Evolutionary conservation across 139 green algal species (phyloP), one percentile per base, ranked within the genome.

Genomic region (Eudorina sp.): DNA sequence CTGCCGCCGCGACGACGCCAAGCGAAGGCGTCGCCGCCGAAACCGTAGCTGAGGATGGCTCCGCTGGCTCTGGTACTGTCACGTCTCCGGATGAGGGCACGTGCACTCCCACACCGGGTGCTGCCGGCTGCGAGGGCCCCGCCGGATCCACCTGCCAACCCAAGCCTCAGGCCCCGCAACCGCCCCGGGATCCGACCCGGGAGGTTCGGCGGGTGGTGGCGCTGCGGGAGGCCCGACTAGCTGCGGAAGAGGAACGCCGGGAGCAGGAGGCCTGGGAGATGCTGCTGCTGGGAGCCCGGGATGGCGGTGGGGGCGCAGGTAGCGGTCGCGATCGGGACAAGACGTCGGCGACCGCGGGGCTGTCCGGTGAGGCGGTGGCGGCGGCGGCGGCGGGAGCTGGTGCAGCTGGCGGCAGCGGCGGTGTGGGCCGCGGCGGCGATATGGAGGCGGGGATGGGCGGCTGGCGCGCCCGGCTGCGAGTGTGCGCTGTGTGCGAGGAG

Each of bases 401-500:
- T 45, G 19, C 70, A 31, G 41, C 70, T 31, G 43, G 9, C 8
- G 70, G 41, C 13, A 27, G 45, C 45, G 4, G 41, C 40, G 1
- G 1, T n/a, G 45, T 18, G 16, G 51, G 51, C 13, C n/a, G 64
- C 29, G 64, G n/a, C 16, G 64, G n/a, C 29, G 64, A 23, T n/a
- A n/a, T 23, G 45, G 45, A 64, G 73, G n/a, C 29, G 8, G 45
- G n/a, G 11, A 7, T 46, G 31, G 31, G n/a, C 48, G n/a, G 40
- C 11, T 69, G 75, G 48, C 75, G 51, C 27, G 19, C 19, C 34
- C 18, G 53, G 1, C 36, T 73, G 77, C 51, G 4, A 8, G 8
- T 84, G 38, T 84, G 77, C 53, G 77, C 53, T 0, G 77, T 36
- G 29, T 90, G 85, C 75, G 73, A 66, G 45, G 51, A 90, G 72